These are phyloP conservation scores for Gossypium sturtianum DNA, from an alignment of 345 rosid species.

Conservation along the genomic window DNA sequence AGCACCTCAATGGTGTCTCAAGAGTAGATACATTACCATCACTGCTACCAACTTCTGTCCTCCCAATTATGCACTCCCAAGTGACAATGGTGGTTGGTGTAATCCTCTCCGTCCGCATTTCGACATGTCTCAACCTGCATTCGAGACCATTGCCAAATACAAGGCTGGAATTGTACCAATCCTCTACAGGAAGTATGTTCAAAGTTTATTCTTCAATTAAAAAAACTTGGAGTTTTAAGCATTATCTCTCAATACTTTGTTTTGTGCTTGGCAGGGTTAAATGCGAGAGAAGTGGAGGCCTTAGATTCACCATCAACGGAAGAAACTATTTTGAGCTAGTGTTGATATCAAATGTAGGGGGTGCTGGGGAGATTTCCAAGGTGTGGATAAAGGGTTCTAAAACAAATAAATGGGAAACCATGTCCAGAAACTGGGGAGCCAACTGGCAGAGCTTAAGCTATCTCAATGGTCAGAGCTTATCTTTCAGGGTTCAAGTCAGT, in stretches of 20 bases:
- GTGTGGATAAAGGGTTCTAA: conserved; percentile 59
- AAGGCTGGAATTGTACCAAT: conserved; percentile 71
- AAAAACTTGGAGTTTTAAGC: not conserved
- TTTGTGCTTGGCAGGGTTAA: conserved; percentile 34
- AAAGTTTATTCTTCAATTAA: not conserved
- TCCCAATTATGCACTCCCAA: conserved; percentile 57
- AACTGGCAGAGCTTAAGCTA: conserved; percentile 64
- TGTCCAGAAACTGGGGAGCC: conserved; percentile 68
- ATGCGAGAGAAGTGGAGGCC: conserved; percentile 59
- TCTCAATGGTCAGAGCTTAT: conserved; percentile 59
- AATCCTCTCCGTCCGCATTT: conserved; percentile 68
- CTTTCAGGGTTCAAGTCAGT: conserved; percentile 48
- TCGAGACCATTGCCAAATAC: conserved; percentile 62
- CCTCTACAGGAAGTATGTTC: conserved; percentile 45
- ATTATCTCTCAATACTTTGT: not conserved
- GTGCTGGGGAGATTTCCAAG: conserved; percentile 44
- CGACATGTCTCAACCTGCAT: conserved; percentile 73
- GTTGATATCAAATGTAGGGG: conserved; percentile 61
- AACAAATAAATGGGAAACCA: conserved; percentile 42
- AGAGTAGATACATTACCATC: conserved; percentile 47
- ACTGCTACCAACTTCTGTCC: conserved; percentile 85
- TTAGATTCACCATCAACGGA: conserved; percentile 66
- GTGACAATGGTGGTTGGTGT: conserved; percentile 78
- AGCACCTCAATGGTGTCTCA: conserved; percentile 60
- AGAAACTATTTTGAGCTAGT: conserved; percentile 63